phyloP scores from a whole-genome alignment of 2,329 filamentous ascomycete species.

The Colletotrichum acutatum region DNA sequence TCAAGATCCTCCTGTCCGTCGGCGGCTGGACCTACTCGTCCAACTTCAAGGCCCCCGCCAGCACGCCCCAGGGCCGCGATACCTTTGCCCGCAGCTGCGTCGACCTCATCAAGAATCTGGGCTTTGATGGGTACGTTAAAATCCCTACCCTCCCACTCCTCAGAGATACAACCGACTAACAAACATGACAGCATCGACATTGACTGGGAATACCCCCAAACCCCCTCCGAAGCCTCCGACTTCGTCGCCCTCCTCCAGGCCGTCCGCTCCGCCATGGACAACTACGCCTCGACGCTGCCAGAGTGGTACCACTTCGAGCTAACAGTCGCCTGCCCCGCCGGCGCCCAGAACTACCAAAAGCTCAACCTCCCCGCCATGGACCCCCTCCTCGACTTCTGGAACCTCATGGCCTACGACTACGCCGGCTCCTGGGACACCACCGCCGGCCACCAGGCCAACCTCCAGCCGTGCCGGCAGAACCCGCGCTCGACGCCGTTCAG shows the following conservation, averaged over 20 bases:
- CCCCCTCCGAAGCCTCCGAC: constrained; percentile 63
- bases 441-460: constrained; percentile 84
- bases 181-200: constrained; percentile 60
- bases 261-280: constrained; percentile 68
- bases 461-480: constrained; percentile 69
- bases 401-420: constrained; percentile 90
- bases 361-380: constrained; percentile 75
- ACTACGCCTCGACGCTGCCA: constrained; percentile 59
- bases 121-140: constrained; percentile 69
- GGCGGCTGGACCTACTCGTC: constrained; percentile 93
- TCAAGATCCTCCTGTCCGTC: constrained; percentile 88
- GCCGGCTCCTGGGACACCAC: constrained; percentile 81
- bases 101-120: constrained; percentile 80
- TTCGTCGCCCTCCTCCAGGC: constrained; percentile 69
- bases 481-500: constrained; percentile 81
- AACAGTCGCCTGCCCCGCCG: constrained; percentile 73
- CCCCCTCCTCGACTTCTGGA: constrained; percentile 77
- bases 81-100: constrained; percentile 81
- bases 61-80: constrained; percentile 74
- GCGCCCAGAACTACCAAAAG: constrained; percentile 70
- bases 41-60: constrained; percentile 83
- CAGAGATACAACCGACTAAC: too few species aligned
- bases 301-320: constrained; percentile 68
- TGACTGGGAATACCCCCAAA: constrained; percentile 76
- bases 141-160: too few species aligned